Evolutionary conservation across 2,329 filamentous ascomycete genomes (phyloP).

Genomic region (Pyrenochaeta sp.): DNA sequence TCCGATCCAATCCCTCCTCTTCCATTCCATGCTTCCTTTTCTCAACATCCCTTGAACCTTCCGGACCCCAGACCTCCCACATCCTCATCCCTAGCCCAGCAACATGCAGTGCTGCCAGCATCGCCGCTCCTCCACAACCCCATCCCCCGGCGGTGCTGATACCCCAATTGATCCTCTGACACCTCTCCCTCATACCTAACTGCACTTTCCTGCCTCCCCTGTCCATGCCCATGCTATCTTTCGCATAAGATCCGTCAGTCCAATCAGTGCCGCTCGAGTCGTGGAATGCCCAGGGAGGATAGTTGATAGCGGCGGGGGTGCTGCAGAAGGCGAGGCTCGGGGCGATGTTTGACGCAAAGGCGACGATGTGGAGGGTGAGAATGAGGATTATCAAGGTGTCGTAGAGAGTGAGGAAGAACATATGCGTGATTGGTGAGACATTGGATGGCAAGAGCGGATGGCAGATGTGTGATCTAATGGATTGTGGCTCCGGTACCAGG

Average conservation of each 20-base stretch:
- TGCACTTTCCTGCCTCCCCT: neutral
- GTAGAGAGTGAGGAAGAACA: slow-evolving; percentile 9
- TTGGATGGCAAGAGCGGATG: slow-evolving; percentile 6
- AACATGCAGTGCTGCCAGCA: slow-evolving; percentile 4
- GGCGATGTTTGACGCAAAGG: slow-evolving; percentile 15
- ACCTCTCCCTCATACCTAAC: neutral
- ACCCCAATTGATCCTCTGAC: slow-evolving; percentile 4
- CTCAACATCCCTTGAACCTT: neutral
- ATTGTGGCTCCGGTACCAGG: neutral
- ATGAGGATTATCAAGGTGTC: slow-evolving; percentile 10
- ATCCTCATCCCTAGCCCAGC: neutral
- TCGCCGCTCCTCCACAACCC: slow-evolving; percentile 1
- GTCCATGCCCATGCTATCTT: neutral
- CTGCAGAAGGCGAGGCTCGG: slow-evolving; percentile 12
- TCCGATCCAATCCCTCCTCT: neutral
- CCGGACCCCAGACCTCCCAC: neutral
- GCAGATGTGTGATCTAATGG: slow-evolving; percentile 1
- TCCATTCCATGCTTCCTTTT: neutral
- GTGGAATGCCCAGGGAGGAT: neutral
- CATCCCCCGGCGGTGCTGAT: slow-evolving; percentile 6
- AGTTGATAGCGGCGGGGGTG: neutral
- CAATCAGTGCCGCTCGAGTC: neutral
- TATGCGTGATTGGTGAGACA: neutral
- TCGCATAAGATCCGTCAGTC: no score
- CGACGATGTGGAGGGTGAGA: slow-evolving; percentile 11